Base-by-base conservation (phyloP, 2,329 filamentous ascomycete genomes). In the Aspergillus hiratsukae region DNA sequence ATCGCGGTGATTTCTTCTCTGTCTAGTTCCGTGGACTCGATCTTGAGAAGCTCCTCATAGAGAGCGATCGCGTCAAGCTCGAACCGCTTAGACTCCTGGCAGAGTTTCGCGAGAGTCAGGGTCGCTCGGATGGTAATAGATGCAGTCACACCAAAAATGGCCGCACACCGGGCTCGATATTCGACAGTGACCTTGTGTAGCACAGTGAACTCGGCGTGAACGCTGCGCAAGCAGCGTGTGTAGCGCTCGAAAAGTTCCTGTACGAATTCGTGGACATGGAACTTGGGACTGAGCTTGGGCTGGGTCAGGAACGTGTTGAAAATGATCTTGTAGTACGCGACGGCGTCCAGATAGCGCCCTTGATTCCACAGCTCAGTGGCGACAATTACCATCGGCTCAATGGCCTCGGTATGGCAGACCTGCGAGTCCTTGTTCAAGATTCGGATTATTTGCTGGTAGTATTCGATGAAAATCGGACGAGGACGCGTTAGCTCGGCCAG, bases 281-380 rank as follows among this genome's bases (percentile, higher is more conserved):
- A 68, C 55, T 69, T 70, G 25, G 67, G 58, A 43, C 57, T 68
- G 23, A 69, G 51, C 57, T 74, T 70, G 14, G 69, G 41, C 41
- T 45, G 67, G 19, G 67, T 58, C 52, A 68, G 62, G 19, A 75
- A 60, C 57, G 72, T 75, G n/a, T 61, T 64, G 63, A 75, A 75
- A 4, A 76, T 57, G 23, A 73, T 63, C 54, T 59, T 65, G 60
- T 67, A 75, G 58, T 72, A 70, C 0, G 62, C 58, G 35, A 75
- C 51, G 2, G 74, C 72, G 40, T 77, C 75, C 1, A 69, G 64
- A 58, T 73, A 72, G 11, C 68, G 70, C 10, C 64, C 74, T 54
- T 73, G 73, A 52, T 64, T 71, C 67, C 69, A 76, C 2, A 75
- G 64, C 56, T 76, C 74, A 2, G 66, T 71, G 4, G 72, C 67